phyloP scores from a whole-genome alignment of 768 basidiomycete genomes.

The Saitozyma sp. region DNA sequence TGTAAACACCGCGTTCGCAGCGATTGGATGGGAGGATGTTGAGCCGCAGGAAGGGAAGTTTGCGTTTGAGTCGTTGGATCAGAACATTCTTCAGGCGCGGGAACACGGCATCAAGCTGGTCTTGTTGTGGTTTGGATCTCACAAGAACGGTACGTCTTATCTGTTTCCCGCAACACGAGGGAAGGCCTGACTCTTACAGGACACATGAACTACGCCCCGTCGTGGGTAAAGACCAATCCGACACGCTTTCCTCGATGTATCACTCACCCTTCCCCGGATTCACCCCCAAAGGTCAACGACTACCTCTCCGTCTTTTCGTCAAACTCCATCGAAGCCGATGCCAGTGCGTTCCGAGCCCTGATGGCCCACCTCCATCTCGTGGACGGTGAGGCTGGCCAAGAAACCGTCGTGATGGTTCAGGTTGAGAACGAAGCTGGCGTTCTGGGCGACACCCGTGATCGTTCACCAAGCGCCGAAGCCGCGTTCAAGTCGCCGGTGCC shows the following conservation, averaged over 20 bases:
- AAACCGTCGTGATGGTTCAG: conserved; percentile 20
- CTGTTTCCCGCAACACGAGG: background rate
- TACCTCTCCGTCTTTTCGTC: conserved; percentile 9
- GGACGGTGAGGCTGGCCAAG: conserved; percentile 1
- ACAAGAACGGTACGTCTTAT: conserved; percentile 18
- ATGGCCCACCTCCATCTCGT: conserved; percentile 12
- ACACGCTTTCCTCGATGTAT: conserved; percentile 19
- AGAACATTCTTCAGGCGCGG: conserved; percentile 11
- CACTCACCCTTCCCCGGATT: background rate
- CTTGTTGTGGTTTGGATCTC: conserved; percentile 20
- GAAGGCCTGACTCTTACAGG: background rate
- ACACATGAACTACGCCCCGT: conserved; percentile 9
- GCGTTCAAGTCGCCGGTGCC: conserved; percentile 8
- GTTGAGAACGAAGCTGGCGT: conserved; percentile 20
- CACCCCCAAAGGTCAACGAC: background rate
- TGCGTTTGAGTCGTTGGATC: conserved; percentile 12
- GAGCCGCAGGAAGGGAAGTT: conserved; percentile 22
- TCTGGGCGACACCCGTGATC: conserved; percentile 12
- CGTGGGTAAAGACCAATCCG: conserved; percentile 16
- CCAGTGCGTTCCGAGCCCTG: conserved; percentile 7
- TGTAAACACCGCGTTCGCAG: conserved; percentile 17
- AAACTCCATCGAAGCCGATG: conserved; percentile 10
- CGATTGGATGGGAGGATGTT: conserved; percentile 12
- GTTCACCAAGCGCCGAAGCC: background rate
- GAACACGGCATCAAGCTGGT: conserved; percentile 13